Evolutionary conservation across 2,329 filamentous ascomycete genomes (phyloP), one percentile per base, ranked within the genome.

Genomic region (Cercospora zeae-maydis): DNA sequence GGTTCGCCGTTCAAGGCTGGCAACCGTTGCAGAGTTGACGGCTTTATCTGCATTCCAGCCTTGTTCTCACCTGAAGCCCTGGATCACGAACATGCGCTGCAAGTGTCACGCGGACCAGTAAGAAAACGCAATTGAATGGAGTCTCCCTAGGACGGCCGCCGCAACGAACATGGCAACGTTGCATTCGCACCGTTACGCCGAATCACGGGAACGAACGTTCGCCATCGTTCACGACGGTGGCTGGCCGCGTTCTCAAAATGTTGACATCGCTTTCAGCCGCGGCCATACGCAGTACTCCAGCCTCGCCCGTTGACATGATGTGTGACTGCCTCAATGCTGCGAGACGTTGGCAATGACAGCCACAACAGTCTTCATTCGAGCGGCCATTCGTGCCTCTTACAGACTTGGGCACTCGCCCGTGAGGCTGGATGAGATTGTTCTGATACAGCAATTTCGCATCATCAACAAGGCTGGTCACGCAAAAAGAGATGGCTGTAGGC

Each of bases 401-500:
- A 31, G 16, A 53, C n/a, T 19, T 16, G n/a, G 21, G 31, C 27
- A 21, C 11, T 34, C n/a, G 2, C 14, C 11, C 16, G 30, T 10
- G 49, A 53, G 49, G 49, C 49, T 53, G 49, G 49, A 19, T 27
- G 49, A 53, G 31, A 53, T 53, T 53, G 31, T 33, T 30, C 27
- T 34, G 31, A 53, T 53, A 34, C 49, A 53, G 49, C 49, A 53
- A 34, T 53, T 13, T 53, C 49, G 4, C 49, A 34, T n/a, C 31
- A 34, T 53, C 27, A 34, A 16, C 27, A 53, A 53, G 49, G 49
- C 49, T 53, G 49, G 49, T 16, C 42, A 53, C 9, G 49, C 27
- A 24, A 53, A 53, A 53, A 34, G 27, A 53, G 49, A 34, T 53
- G 49, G 49, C 49, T 53, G 49, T 34, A 53, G 27, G n/a, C 49